Conservation (phyloP, 202 grass and related monocot species). For the Saccharum hybrid region DNA sequence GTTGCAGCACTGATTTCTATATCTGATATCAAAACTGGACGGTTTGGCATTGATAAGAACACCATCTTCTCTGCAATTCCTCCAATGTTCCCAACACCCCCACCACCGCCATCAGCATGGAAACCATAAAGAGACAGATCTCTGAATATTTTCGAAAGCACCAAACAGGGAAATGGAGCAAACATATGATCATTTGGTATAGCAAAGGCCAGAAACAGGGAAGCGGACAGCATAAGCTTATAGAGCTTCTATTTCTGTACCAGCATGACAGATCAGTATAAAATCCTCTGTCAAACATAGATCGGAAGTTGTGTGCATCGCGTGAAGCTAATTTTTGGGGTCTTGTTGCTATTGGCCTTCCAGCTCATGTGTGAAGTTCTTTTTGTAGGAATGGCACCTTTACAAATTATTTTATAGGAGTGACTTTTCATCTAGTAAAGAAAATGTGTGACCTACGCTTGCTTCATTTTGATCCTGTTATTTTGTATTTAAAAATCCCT, state of each 20-base stretch:
- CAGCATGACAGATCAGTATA: conserved; percentile 50
- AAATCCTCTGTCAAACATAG: conserved; percentile 56
- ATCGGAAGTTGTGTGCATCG: conserved; percentile 63
- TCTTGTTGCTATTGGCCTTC: conserved; percentile 61
- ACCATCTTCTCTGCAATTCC: conserved; percentile 87
- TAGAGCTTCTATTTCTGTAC: conserved; percentile 56
- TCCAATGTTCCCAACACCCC: conserved; percentile 80
- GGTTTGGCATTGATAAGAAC: conserved; percentile 71
- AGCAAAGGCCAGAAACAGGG: conserved; percentile 50
- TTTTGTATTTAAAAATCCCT: conserved; percentile 5
- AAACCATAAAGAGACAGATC: conserved; percentile 67
- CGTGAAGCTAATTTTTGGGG: conserved; percentile 64
- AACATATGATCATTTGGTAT: conserved; percentile 50
- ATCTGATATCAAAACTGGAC: conserved; percentile 44
- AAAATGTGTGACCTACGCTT: conserved; percentile 41
- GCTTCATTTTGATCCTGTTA: conserved; percentile 4
- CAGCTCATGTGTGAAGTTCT: conserved; percentile 65
- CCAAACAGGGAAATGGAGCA: conserved; percentile 47
- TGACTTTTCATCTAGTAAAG: conserved; percentile 51
- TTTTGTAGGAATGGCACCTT: conserved; percentile 81
- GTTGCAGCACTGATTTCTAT: conserved; percentile 81
- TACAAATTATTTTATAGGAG: conserved; percentile 73
- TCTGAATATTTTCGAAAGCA: conserved; percentile 43
- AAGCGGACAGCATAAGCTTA: conserved; percentile 45
- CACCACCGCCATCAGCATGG: conserved; percentile 83